Base-by-base conservation (phyloP, 2,329 filamentous ascomycete species). In the Rhinocladiella similis region DNA sequence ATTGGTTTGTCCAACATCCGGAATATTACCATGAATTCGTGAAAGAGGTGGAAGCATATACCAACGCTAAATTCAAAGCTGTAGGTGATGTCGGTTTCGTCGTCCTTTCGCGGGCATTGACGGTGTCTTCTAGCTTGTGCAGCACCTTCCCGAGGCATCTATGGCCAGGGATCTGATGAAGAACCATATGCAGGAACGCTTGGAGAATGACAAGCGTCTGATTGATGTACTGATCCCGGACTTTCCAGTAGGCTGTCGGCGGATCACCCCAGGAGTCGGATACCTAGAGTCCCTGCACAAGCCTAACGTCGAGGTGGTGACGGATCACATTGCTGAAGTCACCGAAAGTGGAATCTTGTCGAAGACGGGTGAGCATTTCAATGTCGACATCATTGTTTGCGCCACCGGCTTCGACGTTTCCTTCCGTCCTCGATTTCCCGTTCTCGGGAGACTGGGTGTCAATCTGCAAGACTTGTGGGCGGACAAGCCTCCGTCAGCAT, bases 301-400 rank as follows among this genome's bases (percentile, higher is more conserved):
- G 59, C 77, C 80, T 2, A 86, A 88, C 48, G 84, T 87, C 12
- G 75, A 78, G 13, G 84, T 83, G 59, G 82, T 87, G 62, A 76
- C 75, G 20, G 78, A 77, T 0, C 76, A 70, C 0, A 88, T 88
- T 0, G 88, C 88, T 64, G 72, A 75, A 16, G 73, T 77, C 0
- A 83, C 89, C 59, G 86, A 81, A 0, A 71, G 74, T 0, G 83
- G 83, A 18, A 51, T 68, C 18, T 42, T 63, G 10, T 60, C 59
- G 2, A 42, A 19, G 2, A 51, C 58, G 36, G 65, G 65, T 3
- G 49, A 60, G 12, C 16, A 45, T 3, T 45, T 53, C 19, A 33
- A 58, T 19, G 54, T 63, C 2, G 64, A 67, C 33, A 57, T 53
- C 14, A 47, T 67, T 13, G 55, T 72, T 29, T 73, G 71, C 54